Evolutionary conservation across 2,329 filamentous ascomycete genomes (phyloP).

Genomic region (Ramichloridium luteum): DNA sequence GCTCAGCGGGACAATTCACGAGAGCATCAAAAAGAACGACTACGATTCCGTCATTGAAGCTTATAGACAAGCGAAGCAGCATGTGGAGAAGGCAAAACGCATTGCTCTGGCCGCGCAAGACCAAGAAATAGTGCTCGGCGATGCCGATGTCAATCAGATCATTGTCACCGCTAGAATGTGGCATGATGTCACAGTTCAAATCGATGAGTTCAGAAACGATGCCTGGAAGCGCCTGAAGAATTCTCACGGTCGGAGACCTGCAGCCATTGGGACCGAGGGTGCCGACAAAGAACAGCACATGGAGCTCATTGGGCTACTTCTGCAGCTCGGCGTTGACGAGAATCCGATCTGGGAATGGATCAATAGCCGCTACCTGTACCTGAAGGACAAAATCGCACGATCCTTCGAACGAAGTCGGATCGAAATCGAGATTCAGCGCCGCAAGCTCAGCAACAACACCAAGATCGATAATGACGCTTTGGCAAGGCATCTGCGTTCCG

Average conservation of each 20-base stretch:
- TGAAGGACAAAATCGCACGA: slow-evolving; percentile 72
- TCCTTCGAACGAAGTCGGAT: slow-evolving; percentile 77
- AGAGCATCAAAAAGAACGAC: slow-evolving; percentile 81
- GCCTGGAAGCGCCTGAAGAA: slow-evolving; percentile 62
- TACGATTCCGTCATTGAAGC: slow-evolving; percentile 80
- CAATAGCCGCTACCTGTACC: slow-evolving; percentile 72
- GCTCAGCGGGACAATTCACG: slow-evolving; percentile 61
- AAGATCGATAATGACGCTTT: slow-evolving; percentile 57
- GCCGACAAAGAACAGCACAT: slow-evolving; percentile 64
- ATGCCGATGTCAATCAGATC: slow-evolving; percentile 73
- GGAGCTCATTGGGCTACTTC: slow-evolving; percentile 73
- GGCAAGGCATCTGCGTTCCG: slow-evolving; percentile 62
- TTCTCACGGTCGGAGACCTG: slow-evolving; percentile 17
- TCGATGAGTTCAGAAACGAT: slow-evolving; percentile 76
- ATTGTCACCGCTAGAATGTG: slow-evolving; percentile 87
- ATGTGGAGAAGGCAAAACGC: slow-evolving; percentile 63
- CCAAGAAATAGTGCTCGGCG: slow-evolving; percentile 47
- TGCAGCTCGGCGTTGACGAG: slow-evolving; percentile 90
- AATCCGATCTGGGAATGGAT: slow-evolving; percentile 98
- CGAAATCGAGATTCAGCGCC: slow-evolving; percentile 81
- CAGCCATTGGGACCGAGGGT: slow-evolving; percentile 21
- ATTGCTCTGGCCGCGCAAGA: slow-evolving; percentile 48
- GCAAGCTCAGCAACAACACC: slow-evolving; percentile 62
- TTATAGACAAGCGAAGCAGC: slow-evolving; percentile 69
- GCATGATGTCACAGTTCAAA: slow-evolving; percentile 81